Conservation (phyloP, 2,329 filamentous ascomycete species). For the Aureobasidium leucospermi region DNA sequence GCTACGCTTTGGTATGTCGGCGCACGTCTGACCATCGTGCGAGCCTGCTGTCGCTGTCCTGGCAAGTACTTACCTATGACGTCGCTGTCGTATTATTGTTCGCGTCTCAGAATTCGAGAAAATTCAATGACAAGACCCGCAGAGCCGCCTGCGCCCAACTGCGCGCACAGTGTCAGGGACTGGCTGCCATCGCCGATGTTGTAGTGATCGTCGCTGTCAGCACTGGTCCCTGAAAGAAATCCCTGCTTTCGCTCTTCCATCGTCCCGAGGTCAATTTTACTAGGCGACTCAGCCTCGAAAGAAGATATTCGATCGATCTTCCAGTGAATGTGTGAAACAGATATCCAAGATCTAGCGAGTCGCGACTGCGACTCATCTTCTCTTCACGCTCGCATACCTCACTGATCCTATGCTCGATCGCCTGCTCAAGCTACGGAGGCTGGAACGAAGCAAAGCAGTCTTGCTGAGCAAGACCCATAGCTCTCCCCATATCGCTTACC, state of each 20-base stretch:
- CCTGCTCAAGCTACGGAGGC: too few species aligned
- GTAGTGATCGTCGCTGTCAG: conserved; percentile 5
- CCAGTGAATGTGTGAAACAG: background rate
- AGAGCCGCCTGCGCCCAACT: conserved; percentile 6
- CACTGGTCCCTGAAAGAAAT: conserved; percentile 1
- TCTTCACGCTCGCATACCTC: background rate
- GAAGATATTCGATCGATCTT: conserved; percentile 1
- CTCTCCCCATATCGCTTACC: background rate
- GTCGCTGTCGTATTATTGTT: background rate
- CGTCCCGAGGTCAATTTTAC: conserved; percentile 6
- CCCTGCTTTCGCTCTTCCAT: background rate
- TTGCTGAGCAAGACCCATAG: background rate
- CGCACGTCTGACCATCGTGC: background rate
- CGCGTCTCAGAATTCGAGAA: conserved; percentile 1
- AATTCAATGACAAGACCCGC: background rate
- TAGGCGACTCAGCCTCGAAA: background rate
- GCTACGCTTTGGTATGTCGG: too few species aligned
- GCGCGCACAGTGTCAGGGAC: conserved; percentile 1
- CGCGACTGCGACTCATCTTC: background rate
- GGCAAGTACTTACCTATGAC: background rate
- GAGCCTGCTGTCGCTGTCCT: background rate
- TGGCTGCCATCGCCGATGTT: conserved; percentile 3
- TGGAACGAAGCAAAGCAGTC: background rate
- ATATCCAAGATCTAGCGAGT: background rate
- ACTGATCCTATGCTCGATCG: too few species aligned